These are phyloP conservation scores for Cyberlindnera galapagoensis DNA, from an alignment of 805 yeast species.

Conservation along the genomic window DNA sequence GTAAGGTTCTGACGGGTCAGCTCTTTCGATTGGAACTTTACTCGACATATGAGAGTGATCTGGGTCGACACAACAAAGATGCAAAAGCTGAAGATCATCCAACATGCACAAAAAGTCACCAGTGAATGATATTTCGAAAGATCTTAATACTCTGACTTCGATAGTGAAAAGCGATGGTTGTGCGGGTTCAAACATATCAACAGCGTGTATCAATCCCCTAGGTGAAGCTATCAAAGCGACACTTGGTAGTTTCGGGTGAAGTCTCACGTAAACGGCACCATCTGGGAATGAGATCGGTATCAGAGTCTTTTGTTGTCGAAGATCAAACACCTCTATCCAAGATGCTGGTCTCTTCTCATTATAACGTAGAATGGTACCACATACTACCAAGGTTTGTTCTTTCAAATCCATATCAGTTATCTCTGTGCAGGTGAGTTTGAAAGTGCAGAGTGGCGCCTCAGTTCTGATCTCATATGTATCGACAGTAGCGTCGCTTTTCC, in stretches of 20 bases:
- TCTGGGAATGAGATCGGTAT: slow-evolving; percentile 85
- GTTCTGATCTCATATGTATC: slow-evolving; percentile 58
- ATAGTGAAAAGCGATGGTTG: slow-evolving; percentile 61
- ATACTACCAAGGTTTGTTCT: slow-evolving; percentile 65
- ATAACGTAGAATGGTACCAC: slow-evolving; percentile 69
- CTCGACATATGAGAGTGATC: slow-evolving; percentile 37
- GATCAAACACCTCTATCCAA: slow-evolving; percentile 74
- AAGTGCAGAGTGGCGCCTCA: slow-evolving; percentile 41
- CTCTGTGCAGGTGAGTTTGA: slow-evolving; percentile 54
- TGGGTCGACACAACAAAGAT: slow-evolving; percentile 58
- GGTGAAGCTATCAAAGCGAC: slow-evolving; percentile 68
- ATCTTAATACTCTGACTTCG: slow-evolving; percentile 35
- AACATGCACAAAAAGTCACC: slow-evolving; percentile 75
- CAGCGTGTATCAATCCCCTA: slow-evolving; percentile 77
- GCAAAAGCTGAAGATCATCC: slow-evolving; percentile 40
- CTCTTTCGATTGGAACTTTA: slow-evolving; percentile 47
- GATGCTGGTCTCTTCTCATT: slow-evolving; percentile 64
- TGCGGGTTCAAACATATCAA: slow-evolving; percentile 78
- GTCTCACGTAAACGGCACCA: slow-evolving; percentile 77
- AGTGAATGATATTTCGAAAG: slow-evolving; percentile 34
- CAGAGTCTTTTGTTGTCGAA: slow-evolving; percentile 60
- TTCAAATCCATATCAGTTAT: slow-evolving; percentile 59
- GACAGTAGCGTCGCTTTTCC: slow-evolving; percentile 50
- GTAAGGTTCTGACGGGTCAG: slow-evolving; percentile 34
- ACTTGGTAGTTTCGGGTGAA: slow-evolving; percentile 84